phyloP scores from a whole-genome alignment of 768 basidiomycete species.

The Sarcomyxa edulis region DNA sequence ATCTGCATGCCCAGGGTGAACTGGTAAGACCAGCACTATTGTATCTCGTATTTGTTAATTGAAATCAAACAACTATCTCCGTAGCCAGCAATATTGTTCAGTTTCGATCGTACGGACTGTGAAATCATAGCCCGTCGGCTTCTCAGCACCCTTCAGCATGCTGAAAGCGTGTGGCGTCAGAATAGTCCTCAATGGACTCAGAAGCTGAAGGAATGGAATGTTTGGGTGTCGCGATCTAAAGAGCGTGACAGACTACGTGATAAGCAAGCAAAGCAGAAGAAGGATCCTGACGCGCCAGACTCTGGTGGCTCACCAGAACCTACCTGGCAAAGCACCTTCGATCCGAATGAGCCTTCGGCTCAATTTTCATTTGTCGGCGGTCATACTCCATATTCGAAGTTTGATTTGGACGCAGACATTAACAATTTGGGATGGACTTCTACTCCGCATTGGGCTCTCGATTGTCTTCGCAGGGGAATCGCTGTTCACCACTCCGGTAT shows the following conservation, averaged over 20 bases:
- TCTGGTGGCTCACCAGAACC: slow-evolving; percentile 8
- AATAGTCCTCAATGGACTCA: slow-evolving; percentile 40
- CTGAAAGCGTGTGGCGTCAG: slow-evolving; percentile 47
- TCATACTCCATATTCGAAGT: slow-evolving; percentile 34
- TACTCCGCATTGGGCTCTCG: slow-evolving; percentile 37
- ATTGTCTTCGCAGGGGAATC: slow-evolving; percentile 52
- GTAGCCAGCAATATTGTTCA: slow-evolving; percentile 66
- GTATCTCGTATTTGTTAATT: not conserved
- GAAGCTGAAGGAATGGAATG: slow-evolving; percentile 47
- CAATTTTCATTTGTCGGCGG: slow-evolving; percentile 57
- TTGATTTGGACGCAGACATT: slow-evolving; percentile 47
- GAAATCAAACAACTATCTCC: not conserved
- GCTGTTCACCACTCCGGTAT: slow-evolving; percentile 70
- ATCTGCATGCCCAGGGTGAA: slow-evolving; percentile 47
- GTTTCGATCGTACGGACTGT: slow-evolving; percentile 56
- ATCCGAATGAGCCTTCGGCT: slow-evolving; percentile 50
- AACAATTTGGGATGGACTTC: slow-evolving; percentile 27
- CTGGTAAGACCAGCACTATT: slow-evolving; percentile 38
- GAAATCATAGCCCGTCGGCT: slow-evolving; percentile 46
- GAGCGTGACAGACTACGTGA: slow-evolving; percentile 41
- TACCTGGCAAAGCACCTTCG: slow-evolving; percentile 50
- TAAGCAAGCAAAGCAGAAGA: slow-evolving; percentile 33
- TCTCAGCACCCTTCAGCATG: slow-evolving; percentile 24
- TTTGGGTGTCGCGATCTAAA: slow-evolving; percentile 41
- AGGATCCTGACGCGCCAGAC: slow-evolving; percentile 20